Percentiles rank a stretch among this genome's conserved stretches.
phyloP scores from a whole-genome alignment of 2,329 filamentous ascomycete genomes.

The Aureobasidium subglaciale region DNA sequence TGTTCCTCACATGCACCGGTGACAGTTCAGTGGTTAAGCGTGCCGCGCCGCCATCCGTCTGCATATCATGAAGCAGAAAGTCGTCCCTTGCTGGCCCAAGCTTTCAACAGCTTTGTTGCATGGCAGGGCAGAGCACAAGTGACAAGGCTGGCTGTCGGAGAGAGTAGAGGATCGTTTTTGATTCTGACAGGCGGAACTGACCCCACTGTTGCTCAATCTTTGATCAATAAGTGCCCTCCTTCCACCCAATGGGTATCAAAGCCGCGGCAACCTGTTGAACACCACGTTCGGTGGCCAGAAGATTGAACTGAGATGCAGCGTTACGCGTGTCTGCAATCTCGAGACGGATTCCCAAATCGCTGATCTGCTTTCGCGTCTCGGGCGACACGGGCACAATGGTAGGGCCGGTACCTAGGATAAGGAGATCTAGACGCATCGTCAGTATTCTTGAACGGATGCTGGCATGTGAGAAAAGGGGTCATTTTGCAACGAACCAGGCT shows the following conservation, averaged over 20 bases:
- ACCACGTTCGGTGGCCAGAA: conserved; percentile 89
- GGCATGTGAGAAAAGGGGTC: neutral
- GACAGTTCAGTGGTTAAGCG: conserved; percentile 9
- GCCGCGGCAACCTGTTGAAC: conserved; percentile 79
- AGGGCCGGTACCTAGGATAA: conserved; percentile 81
- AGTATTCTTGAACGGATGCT: neutral
- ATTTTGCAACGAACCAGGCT: conserved; percentile 61
- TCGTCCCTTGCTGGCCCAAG: neutral
- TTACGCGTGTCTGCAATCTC: conserved; percentile 67
- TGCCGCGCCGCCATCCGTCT: conserved; percentile 10
- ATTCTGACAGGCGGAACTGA: neutral
- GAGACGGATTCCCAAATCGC: conserved; percentile 71
- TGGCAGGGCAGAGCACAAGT: neutral
- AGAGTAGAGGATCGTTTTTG: neutral
- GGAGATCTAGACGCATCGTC: conserved; percentile 53
- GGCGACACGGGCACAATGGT: conserved; percentile 70
- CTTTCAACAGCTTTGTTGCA: neutral
- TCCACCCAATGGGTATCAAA: conserved; percentile 79
- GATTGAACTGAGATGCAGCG: conserved; percentile 87
- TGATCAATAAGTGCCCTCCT: conserved; percentile 39
- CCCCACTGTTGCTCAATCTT: neutral
- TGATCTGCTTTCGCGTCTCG: conserved; percentile 63
- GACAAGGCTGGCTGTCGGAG: neutral
- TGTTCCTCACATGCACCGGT: conserved; percentile 1
- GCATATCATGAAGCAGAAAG: neutral